Evolutionary conservation across 2,329 filamentous ascomycete genomes (phyloP).

Genomic region (Exophiala viscosa): DNA sequence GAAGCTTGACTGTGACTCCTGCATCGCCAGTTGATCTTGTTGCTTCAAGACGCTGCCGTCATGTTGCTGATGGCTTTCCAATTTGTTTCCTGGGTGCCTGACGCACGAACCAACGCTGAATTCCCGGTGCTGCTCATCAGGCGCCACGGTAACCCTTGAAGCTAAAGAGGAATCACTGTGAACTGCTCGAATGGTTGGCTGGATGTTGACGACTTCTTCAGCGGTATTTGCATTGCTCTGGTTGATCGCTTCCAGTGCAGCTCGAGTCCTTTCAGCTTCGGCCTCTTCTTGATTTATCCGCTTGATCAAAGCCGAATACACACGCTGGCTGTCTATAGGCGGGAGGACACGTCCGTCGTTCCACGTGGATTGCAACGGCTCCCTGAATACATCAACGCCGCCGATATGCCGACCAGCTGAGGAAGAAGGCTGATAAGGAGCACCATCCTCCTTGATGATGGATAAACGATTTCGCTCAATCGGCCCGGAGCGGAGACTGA

Average conservation of each 20-base stretch:
- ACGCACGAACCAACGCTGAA: conserved; percentile 7
- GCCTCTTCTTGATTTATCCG: conserved; percentile 35
- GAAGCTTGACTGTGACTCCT: conserved; percentile 23
- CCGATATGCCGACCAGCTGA: conserved; percentile 29
- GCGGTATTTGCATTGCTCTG: background rate
- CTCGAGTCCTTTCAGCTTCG: conserved; percentile 24
- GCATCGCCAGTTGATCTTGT: conserved; percentile 11
- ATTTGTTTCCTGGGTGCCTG: conserved; percentile 2
- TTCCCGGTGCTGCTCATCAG: conserved; percentile 3
- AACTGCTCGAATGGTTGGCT: conserved; percentile 16
- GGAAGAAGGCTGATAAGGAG: conserved; percentile 31
- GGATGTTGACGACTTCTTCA: background rate
- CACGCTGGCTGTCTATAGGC: conserved; percentile 37
- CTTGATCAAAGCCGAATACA: conserved; percentile 44
- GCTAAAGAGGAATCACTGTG: conserved; percentile 16
- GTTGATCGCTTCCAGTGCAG: conserved; percentile 17
- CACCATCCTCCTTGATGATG: conserved; percentile 42
- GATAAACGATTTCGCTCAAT: conserved; percentile 39
- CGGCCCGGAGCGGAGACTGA: conserved; percentile 31
- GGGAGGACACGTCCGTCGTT: conserved; percentile 17
- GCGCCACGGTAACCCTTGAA: background rate
- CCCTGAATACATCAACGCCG: conserved; percentile 31
- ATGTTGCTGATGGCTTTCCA: conserved; percentile 2
- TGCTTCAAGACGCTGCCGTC: conserved; percentile 8
- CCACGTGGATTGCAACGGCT: conserved; percentile 28